Conservation (phyloP, 2,329 filamentous ascomycete species). For the Colletotrichum trifolii region DNA sequence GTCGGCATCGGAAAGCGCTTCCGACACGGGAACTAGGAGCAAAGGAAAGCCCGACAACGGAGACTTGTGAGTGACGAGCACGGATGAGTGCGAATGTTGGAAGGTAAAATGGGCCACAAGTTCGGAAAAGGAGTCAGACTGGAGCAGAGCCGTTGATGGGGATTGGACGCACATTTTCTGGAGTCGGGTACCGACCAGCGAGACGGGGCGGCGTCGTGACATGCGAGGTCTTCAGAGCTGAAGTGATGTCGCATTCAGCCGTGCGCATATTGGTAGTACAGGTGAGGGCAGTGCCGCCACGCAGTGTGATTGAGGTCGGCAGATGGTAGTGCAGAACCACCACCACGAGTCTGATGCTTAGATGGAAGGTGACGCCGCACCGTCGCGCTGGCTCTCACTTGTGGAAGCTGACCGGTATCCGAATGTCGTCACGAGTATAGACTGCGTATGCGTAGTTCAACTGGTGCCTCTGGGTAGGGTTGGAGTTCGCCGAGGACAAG, state of each 20-base stretch:
- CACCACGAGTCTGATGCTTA: neutral
- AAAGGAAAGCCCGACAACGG: no score
- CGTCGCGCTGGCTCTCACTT: no score
- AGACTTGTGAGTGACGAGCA: no score
- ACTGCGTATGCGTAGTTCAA: no score
- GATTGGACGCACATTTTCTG: no score
- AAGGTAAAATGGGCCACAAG: no score
- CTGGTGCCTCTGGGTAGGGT: constrained; percentile 3
- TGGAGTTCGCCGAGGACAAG: neutral
- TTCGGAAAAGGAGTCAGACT: neutral
- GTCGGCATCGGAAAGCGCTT: no score
- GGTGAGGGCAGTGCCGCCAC: neutral
- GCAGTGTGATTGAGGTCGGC: constrained; percentile 6
- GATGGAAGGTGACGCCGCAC: neutral
- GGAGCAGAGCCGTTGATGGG: neutral
- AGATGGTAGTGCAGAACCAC: neutral
- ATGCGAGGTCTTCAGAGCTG: constrained; percentile 17
- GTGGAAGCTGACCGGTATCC: no score
- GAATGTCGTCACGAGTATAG: no score
- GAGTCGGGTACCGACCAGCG: no score
- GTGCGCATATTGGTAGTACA: constrained; percentile 7
- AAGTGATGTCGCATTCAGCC: constrained; percentile 18
- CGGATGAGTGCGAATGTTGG: no score
- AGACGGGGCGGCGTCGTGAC: neutral
- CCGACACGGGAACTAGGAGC: no score